Conservation (phyloP, 345 rosid species). For the Syzygium jambos region DNA sequence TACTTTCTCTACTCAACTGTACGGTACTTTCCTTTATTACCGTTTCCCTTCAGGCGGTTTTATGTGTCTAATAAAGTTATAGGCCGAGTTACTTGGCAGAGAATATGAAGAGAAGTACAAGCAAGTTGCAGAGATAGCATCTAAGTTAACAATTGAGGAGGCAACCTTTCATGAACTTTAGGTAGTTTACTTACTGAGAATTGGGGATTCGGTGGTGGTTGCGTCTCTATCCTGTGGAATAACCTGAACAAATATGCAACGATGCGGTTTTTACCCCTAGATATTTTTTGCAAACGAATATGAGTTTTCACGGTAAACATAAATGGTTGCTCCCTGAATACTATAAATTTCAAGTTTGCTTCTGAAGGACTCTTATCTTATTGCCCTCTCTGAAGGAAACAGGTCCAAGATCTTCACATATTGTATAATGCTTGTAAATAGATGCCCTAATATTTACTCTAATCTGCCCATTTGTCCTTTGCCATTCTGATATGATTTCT, state of each 20-base stretch:
- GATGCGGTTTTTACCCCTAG: not conserved
- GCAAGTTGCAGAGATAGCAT: conserved; percentile 92
- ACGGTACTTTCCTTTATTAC: not conserved
- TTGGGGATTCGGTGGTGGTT: not conserved
- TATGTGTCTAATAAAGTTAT: conserved; percentile 9
- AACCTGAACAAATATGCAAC: not conserved
- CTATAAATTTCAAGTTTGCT: not conserved
- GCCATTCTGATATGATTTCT: not conserved
- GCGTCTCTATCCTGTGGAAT: not conserved
- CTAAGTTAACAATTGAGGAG: conserved; percentile 90
- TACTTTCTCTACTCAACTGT: not conserved
- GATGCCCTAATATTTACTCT: not conserved
- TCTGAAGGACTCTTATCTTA: not conserved
- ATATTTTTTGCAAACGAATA: not conserved
- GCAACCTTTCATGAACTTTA: conserved; percentile 67
- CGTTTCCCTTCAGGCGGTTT: not conserved
- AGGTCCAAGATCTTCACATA: not conserved
- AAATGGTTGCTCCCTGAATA: not conserved
- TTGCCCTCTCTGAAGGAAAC: not conserved
- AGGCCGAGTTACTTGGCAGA: conserved; percentile 85
- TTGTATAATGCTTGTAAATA: not conserved
- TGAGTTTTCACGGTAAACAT: not conserved
- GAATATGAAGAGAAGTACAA: conserved; percentile 96
- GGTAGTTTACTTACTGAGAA: not conserved
- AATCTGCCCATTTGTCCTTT: not conserved